These are phyloP conservation scores for Moricandia moricandioides DNA, from an alignment of 345 rosid species.

Conservation along the genomic window DNA sequence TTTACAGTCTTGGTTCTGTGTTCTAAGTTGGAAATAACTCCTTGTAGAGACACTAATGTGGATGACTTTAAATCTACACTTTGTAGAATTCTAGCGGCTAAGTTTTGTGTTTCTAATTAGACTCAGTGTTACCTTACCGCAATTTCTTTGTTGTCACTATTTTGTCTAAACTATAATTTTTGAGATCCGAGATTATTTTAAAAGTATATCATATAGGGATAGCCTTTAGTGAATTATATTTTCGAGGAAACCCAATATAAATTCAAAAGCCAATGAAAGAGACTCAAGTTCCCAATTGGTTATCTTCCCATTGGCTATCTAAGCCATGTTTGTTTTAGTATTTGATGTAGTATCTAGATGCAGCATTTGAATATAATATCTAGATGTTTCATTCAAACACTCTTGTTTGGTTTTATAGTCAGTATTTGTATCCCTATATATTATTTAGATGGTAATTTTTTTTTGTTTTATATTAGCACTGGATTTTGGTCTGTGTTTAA, in stretches of 20 bases:
- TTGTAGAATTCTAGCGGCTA: conserved; percentile 34
- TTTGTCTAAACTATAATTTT: not conserved
- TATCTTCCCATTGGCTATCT: not conserved
- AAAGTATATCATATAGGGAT: no score
- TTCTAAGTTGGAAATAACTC: conserved; percentile 55
- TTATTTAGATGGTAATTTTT: no score
- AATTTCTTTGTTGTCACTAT: not conserved
- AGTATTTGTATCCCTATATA: no score
- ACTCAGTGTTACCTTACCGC: not conserved
- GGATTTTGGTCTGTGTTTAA: no score
- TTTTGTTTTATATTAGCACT: no score
- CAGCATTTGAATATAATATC: no score
- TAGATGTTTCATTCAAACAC: no score
- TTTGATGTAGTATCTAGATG: no score
- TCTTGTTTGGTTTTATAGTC: no score
- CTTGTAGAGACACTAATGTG: conserved; percentile 32
- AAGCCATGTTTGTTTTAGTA: no score
- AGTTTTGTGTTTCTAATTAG: conserved; percentile 25
- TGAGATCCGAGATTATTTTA: not conserved
- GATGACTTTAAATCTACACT: conserved; percentile 46
- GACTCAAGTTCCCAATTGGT: not conserved
- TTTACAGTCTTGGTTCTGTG: conserved; percentile 55
- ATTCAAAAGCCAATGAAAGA: not conserved
- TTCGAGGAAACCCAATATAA: no score
- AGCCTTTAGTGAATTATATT: no score